Base-by-base conservation (phyloP, 2,329 filamentous ascomycete species). In the Penicillium sp. region DNA sequence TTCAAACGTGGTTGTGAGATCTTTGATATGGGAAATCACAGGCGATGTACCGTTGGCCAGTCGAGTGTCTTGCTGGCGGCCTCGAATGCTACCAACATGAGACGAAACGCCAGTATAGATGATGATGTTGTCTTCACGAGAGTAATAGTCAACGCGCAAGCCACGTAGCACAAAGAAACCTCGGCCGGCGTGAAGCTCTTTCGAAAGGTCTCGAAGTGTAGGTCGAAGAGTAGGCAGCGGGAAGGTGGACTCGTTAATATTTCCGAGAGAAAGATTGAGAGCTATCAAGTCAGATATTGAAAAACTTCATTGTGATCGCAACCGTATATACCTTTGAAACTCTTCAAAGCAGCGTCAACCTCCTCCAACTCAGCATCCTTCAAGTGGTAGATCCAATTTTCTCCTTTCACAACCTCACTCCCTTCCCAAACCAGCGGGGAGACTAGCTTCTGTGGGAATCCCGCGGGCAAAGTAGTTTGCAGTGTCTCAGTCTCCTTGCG, bases 11-110 rank as follows among this genome's bases (percentile, higher is more conserved):
- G 24, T 45, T 18, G 63, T 73, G 7, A 88, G 73, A 58, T 89
- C 85, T 66, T 84, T 88, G 70, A 88, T 84, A 57, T 88, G 85
- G 3, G 78, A 74, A 2, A 85, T 67, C 5, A 84, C 78, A 0
- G 83, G 79, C 42, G 58, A 64, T 8, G 54, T 59, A 21, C 58
- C 58, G 27, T 62, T 55, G 18, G 52, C 51, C n/a, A 62, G 40
- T 32, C 61, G 53, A 3, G 53, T 61, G 39, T 72, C 72, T 62
- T 78, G 73, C 56, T 79, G 77, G 3, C 73, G 70, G 5, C 72
- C 78, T 3, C 75, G 64, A 9, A 71, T 60, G 8, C 60, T 58
- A 29, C 67, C 77, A 43, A 79, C 67, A 54, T 79, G 73, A 5
- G 73, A 72, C 1, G 75, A 76, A 1, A 79, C 57, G 0, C 77